These are phyloP conservation scores for Herpotrichia juniperi DNA, from an alignment of 2,329 filamentous ascomycete genomes.

Conservation along the genomic window DNA sequence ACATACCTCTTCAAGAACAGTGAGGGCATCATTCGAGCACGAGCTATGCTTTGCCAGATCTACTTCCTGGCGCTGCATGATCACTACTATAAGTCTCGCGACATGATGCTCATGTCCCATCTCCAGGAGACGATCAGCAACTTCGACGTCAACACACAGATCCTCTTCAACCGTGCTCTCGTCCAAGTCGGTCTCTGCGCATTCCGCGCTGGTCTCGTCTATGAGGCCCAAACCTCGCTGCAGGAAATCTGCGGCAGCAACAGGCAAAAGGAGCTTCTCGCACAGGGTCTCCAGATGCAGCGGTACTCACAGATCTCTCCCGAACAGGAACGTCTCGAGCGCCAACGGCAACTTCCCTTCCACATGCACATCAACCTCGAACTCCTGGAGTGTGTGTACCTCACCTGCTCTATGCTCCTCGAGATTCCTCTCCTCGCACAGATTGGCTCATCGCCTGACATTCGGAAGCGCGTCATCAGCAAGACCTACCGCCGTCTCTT, in stretches of 20 bases:
- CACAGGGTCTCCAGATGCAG: constrained; percentile 98
- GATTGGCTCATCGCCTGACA: constrained; percentile 92
- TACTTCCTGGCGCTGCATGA: constrained; percentile 98
- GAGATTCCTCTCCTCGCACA: constrained; percentile 97
- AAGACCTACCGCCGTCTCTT: constrained; percentile 99
- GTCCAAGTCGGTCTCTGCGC: constrained; percentile 98
- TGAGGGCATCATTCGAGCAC: constrained; percentile 93
- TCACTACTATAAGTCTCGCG: constrained; percentile 95
- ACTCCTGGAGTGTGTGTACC: constrained; percentile 95
- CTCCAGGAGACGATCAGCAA: constrained; percentile 95
- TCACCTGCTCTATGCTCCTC: constrained; percentile 98
- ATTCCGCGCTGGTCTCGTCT: constrained; percentile 95
- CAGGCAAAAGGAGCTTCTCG: constrained; percentile 95
- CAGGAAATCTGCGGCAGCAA: constrained; percentile 98
- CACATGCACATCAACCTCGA: constrained; percentile 99
- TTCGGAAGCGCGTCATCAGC: constrained; percentile 97
- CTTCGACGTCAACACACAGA: constrained; percentile 97
- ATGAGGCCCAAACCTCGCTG: constrained; percentile 95
- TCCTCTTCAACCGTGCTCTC: constrained; percentile 96
- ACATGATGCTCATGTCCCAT: constrained; percentile 99
- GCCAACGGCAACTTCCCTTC: constrained; percentile 97
- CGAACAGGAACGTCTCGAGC: constrained; percentile 96
- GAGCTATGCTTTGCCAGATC: constrained; percentile 97
- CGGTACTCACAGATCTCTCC: constrained; percentile 94
- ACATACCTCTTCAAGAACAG: constrained; percentile 94